Evolutionary conservation across 768 basidiomycete species (phyloP).

Genomic region (Rhodotorula kratochvilovae): DNA sequence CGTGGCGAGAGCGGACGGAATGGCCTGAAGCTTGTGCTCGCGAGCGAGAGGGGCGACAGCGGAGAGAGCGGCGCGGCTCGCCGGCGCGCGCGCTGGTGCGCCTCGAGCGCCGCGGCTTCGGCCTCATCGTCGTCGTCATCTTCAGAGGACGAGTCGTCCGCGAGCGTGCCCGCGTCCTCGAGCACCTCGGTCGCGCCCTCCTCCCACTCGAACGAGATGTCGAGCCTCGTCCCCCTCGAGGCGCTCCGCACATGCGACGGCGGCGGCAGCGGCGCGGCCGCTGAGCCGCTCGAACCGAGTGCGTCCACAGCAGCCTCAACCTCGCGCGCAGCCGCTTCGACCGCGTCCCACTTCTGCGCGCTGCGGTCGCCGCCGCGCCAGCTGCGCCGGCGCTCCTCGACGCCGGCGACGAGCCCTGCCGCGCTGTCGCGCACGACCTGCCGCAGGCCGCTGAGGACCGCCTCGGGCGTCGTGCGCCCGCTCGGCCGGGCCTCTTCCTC

Average conservation of each 20-base stretch:
- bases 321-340: neutral
- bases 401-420: no score
- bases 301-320: neutral
- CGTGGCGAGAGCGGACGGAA: neutral
- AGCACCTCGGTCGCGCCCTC: conserved; percentile 15
- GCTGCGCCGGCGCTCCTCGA: no score
- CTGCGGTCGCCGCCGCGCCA: neutral
- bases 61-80: neutral
- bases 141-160: conserved; percentile 1
- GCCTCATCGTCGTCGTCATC: conserved; percentile 1
- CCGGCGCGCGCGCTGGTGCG: neutral
- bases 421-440: no score
- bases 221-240: conserved; percentile 8
- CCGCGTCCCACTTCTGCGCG: neutral
- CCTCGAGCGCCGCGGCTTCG: neutral
- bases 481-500: neutral
- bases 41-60: neutral
- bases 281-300: neutral
- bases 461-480: no score
- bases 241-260: neutral
- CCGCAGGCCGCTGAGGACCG: no score
- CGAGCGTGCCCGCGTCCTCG: conserved; percentile 10
- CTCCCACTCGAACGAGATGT: conserved; percentile 32
- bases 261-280: neutral
- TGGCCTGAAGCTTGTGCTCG: neutral